These are phyloP conservation scores for Pythium utonaiense DNA, from an alignment of 352 stramenopile genomes.

Conservation along the genomic window DNA sequence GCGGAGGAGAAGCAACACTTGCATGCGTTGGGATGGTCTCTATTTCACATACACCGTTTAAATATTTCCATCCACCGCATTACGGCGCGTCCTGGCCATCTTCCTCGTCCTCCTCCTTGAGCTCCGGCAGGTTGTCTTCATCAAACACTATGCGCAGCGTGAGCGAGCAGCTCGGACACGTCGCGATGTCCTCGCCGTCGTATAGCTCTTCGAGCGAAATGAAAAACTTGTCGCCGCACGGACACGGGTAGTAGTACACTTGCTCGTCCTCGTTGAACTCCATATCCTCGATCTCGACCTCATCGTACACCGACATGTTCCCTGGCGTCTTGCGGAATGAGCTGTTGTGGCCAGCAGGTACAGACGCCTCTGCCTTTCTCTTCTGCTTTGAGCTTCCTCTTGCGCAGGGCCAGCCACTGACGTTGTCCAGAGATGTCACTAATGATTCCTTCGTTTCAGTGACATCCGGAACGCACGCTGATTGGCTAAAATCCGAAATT, in stretches of 20 bases:
- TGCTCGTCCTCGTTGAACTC: conserved; percentile 92
- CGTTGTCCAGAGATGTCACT: background rate
- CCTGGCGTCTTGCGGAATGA: background rate
- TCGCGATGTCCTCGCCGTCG: conserved; percentile 97
- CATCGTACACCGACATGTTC: conserved; percentile 94
- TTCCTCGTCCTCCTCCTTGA: conserved; percentile 40
- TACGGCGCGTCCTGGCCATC: conserved; percentile 21
- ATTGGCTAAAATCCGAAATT: background rate
- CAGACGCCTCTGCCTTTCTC: no score
- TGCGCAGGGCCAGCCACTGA: background rate
- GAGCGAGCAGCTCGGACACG: conserved; percentile 95
- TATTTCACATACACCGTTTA: conserved; percentile 12
- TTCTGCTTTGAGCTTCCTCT: conserved; percentile 2
- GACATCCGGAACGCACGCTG: background rate
- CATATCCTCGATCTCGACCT: conserved; percentile 99
- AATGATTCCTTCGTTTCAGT: background rate
- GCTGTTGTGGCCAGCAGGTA: background rate
- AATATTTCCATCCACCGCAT: background rate
- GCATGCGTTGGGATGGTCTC: background rate
- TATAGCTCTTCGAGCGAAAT: conserved; percentile 84
- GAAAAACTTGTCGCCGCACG: conserved; percentile 94
- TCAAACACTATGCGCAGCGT: conserved; percentile 96
- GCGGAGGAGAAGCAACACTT: no score
- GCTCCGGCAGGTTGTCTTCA: conserved; percentile 72
- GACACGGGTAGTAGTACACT: conserved; percentile 97